These are phyloP conservation scores for Kalanchoe fedtschenkoi DNA, from an alignment of 164 flowering plant species.

Conservation along the genomic window DNA sequence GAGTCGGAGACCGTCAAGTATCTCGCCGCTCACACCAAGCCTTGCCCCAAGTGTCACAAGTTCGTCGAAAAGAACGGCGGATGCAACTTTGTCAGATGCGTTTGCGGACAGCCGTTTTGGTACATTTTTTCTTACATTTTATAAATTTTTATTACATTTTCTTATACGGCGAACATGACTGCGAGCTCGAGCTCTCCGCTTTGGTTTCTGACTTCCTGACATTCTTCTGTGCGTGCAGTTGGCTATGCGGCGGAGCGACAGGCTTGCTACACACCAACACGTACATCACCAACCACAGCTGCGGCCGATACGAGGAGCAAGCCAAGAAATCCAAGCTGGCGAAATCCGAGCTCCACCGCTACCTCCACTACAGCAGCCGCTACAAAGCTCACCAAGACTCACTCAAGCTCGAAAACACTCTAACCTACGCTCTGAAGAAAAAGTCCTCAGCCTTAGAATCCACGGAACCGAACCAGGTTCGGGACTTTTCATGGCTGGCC, in stretches of 20 bases:
- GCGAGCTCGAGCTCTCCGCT: too few species aligned
- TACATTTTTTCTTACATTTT: conserved; percentile 16
- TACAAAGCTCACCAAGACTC: conserved; percentile 53
- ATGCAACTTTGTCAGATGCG: conserved; percentile 70
- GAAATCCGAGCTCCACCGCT: conserved; percentile 34
- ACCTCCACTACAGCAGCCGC: conserved; percentile 53
- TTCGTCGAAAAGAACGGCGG: conserved; percentile 93
- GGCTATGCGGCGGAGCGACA: conserved; percentile 66
- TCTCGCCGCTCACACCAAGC: conserved; percentile 77
- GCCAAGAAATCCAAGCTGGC: conserved; percentile 30
- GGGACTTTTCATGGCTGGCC: conserved; percentile 49
- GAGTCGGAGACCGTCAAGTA: conserved; percentile 81
- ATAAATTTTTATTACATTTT: too few species aligned
- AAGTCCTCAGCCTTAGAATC: conserved; percentile 31
- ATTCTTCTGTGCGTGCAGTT: conserved; percentile 28
- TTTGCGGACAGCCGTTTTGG: conserved; percentile 88
- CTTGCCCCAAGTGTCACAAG: conserved; percentile 83
- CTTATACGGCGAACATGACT: too few species aligned
- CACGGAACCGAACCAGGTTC: conserved; percentile 19
- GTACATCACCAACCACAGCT: conserved; percentile 37
- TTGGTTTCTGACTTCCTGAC: too few species aligned
- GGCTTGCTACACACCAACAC: conserved; percentile 43
- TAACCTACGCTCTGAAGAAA: conserved; percentile 25
- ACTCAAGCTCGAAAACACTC: conserved; percentile 37
- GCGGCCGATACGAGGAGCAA: conserved; percentile 40